phyloP scores from a whole-genome alignment of 768 basidiomycete genomes.

The Hericium rajendrae region DNA sequence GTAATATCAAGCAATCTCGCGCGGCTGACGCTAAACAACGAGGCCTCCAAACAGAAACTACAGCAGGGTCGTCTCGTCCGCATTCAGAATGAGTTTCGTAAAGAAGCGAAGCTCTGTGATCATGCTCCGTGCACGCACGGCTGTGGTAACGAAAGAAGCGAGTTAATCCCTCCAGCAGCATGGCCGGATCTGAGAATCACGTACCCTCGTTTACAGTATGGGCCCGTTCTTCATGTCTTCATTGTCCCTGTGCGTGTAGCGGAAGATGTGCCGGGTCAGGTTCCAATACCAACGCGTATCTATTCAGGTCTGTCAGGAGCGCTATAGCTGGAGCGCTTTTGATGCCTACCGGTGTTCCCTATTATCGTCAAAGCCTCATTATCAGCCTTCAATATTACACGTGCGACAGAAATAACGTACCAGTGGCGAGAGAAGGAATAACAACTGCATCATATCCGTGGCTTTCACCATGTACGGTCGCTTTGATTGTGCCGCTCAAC shows the following conservation, averaged over 20 bases:
- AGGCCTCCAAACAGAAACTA: too few species aligned
- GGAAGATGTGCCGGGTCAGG: conserved; percentile 37
- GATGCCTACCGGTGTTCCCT: conserved; percentile 25
- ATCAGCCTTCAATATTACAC: too few species aligned
- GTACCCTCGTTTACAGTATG: conserved; percentile 25
- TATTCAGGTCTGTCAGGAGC: conserved; percentile 3
- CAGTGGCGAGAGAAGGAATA: conserved; percentile 19
- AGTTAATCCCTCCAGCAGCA: too few species aligned
- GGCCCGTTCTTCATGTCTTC: conserved; percentile 16
- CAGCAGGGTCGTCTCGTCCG: conserved; percentile 26
- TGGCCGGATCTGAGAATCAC: not conserved
- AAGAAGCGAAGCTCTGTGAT: conserved; percentile 36
- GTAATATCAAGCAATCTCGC: too few species aligned
- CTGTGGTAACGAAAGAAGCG: conserved; percentile 8
- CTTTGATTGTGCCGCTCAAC: conserved; percentile 33
- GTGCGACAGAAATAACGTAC: conserved; percentile 15
- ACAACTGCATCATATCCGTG: conserved; percentile 21
- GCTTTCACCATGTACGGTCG: conserved; percentile 19
- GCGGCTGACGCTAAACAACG: too few species aligned
- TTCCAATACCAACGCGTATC: conserved; percentile 39
- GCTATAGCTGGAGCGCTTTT: not conserved
- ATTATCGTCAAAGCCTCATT: not conserved
- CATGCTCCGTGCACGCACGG: conserved; percentile 25
- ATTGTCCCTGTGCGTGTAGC: conserved; percentile 26
- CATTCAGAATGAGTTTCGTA: conserved; percentile 33